Conservation (phyloP, 805 yeast species). For the Kodamaea restingae region DNA sequence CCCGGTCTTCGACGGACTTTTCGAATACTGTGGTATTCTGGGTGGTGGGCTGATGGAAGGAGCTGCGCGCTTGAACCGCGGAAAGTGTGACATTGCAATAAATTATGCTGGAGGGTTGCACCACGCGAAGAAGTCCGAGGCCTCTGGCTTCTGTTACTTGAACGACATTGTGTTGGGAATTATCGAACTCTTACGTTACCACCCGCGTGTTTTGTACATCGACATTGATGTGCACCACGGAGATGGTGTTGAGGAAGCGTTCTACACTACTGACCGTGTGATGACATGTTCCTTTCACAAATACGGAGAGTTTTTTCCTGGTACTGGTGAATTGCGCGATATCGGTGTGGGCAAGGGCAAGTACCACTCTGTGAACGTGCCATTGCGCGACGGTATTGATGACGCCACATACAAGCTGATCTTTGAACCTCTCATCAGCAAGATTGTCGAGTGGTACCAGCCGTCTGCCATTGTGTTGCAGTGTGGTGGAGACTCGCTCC, state of each 20-base stretch:
- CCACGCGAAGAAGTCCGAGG: constrained; percentile 87
- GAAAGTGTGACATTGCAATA: constrained; percentile 86
- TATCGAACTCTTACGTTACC: constrained; percentile 70
- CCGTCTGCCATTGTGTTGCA: constrained; percentile 97
- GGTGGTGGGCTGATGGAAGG: constrained; percentile 93
- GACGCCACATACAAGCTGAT: constrained; percentile 82
- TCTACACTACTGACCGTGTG: constrained; percentile 85
- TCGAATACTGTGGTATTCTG: constrained; percentile 70
- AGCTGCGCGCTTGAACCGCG: constrained; percentile 73
- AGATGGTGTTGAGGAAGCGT: constrained; percentile 94
- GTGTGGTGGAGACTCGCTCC: constrained; percentile 96
- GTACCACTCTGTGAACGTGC: constrained; percentile 80
- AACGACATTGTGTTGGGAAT: constrained; percentile 88
- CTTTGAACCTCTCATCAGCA: constrained; percentile 82
- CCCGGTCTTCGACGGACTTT: constrained; percentile 76
- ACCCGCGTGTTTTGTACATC: constrained; percentile 81
- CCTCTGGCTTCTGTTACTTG: constrained; percentile 87
- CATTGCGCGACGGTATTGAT: constrained; percentile 89
- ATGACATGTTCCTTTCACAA: constrained; percentile 90
- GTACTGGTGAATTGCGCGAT: constrained; percentile 84
- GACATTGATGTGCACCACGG: constrained; percentile 94
- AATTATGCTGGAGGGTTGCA: constrained; percentile 94
- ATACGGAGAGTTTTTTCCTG: constrained; percentile 91
- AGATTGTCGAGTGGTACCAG: constrained; percentile 79
- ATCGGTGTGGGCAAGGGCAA: constrained; percentile 83